Evolutionary conservation across 768 basidiomycete species (phyloP).

Genomic region (Stropharia rugosoannulata): DNA sequence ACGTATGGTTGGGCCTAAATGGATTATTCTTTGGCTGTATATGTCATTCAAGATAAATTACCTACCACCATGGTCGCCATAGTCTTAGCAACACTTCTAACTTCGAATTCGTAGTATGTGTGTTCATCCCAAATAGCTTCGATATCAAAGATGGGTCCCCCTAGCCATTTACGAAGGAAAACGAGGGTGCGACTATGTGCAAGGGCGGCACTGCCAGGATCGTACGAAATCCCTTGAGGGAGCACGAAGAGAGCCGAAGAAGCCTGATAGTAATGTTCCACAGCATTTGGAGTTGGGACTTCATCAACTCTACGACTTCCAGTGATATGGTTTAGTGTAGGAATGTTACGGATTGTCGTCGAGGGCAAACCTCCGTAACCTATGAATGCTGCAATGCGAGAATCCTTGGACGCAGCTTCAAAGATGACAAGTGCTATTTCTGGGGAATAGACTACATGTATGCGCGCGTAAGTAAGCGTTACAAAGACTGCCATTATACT

Average conservation of each 20-base stretch:
- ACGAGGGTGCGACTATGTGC: constrained; percentile 46
- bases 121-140: constrained; percentile 64
- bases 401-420: too few relatives aligned
- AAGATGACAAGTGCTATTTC: too few relatives aligned
- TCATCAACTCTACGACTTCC: too few relatives aligned
- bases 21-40: too few relatives aligned
- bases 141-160: constrained; percentile 53
- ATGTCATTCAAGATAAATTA: not conserved
- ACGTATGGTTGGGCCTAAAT: constrained; percentile 56
- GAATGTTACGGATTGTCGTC: too few relatives aligned
- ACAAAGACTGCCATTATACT: too few relatives aligned
- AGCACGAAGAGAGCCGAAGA: constrained; percentile 41
- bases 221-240: constrained; percentile 38
- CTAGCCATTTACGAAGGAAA: constrained; percentile 43
- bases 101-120: constrained; percentile 51
- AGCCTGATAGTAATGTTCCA: constrained; percentile 27
- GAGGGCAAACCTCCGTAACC: too few relatives aligned
- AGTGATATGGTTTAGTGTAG: too few relatives aligned
- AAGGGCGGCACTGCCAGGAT: constrained; percentile 38
- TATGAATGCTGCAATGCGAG: too few relatives aligned
- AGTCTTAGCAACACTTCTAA: constrained; percentile 47
- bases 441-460: not conserved
- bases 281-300: constrained; percentile 20
- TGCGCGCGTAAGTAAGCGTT: too few relatives aligned
- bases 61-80: constrained; percentile 56